Base-by-base conservation (phyloP, 2,329 filamentous ascomycete genomes). In the Blastomyces silverae region DNA sequence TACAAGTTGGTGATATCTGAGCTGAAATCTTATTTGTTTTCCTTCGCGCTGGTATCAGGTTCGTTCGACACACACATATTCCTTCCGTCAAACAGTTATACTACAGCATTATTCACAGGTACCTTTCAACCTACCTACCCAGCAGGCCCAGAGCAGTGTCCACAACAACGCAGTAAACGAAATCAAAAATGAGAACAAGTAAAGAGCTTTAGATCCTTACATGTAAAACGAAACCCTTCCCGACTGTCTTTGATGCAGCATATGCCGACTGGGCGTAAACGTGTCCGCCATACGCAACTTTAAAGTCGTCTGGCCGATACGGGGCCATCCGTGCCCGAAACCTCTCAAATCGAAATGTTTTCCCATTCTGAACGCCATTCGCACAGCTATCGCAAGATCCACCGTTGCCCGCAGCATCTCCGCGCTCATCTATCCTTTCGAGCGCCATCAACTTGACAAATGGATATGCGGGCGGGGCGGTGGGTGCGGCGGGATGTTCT, bases 191-290 rank as follows among this genome's bases (percentile, higher is more conserved):
- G 20, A 48, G 22, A 62, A 39, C 10, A 13, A 22, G 52, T 15
- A 34, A 37, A 22, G 22, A 64, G 25, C 42, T 44, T 28, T 28
- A 42, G 20, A n/a, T 56, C 71, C 77, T 66, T 74, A 84, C 82
- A 73, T 84, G 82, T 28, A 85, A 74, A 37, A 84, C 70, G 61
- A 83, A 80, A 1, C 81, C 83, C 37, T 76, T 73, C 6, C 69
- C 70, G 15, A 85, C 80, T 1, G 83, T 85, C 66, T 84, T 80
- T 10, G 80, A 80, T 10, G 83, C 83, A 20, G 83, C 83, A 76
- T 81, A 85, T 20, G 81, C 82, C 42, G 83, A 80, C 71, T 85
- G 83, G n/a, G 81, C 80, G 68, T 81, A 85, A 4, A 84, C 82
- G 73, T 85, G 82, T 1, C 83, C 83, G 15, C 83, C 83, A 71